phyloP scores from a whole-genome alignment of 768 basidiomycete genomes.

The Mycena maculata region DNA sequence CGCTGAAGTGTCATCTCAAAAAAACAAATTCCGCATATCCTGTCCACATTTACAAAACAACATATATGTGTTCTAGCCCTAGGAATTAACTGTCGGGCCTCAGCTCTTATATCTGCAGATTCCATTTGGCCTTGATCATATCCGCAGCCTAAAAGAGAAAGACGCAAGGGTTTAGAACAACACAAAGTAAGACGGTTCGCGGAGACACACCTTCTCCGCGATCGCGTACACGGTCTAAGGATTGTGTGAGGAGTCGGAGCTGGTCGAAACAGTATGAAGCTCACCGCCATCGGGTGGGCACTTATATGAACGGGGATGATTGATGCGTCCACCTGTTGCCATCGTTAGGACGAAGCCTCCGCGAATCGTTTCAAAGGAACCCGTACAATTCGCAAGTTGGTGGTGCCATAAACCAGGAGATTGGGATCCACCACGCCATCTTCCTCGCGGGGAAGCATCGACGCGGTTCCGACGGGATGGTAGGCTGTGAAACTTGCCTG shows the following conservation, averaged over 20 bases:
- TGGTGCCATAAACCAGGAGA: conserved; percentile 46
- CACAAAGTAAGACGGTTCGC: too few species aligned
- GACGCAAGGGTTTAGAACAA: too few species aligned
- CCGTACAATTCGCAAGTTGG: conserved; percentile 40
- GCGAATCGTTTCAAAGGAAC: not conserved
- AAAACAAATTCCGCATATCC: too few species aligned
- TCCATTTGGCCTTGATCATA: conserved; percentile 23
- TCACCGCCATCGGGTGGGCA: conserved; percentile 11
- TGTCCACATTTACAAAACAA: too few species aligned
- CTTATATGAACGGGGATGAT: conserved; percentile 15
- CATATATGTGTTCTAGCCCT: too few species aligned
- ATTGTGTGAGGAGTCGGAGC: not conserved
- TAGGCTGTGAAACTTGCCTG: conserved; percentile 20
- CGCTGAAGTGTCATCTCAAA: too few species aligned
- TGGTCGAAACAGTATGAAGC: not conserved
- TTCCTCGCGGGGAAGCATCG: conserved; percentile 51
- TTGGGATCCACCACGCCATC: conserved; percentile 52
- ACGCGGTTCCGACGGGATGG: conserved; percentile 41
- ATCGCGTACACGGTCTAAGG: conserved; percentile 11
- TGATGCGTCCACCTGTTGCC: conserved; percentile 12
- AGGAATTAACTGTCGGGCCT: too few species aligned
- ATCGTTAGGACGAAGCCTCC: not conserved
- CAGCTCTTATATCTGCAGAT: too few species aligned
- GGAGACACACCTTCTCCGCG: conserved; percentile 17
- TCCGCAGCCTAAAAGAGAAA: conserved; percentile 6